These are phyloP conservation scores for Albatrellus ellisii DNA, from an alignment of 768 basidiomycete species.

Conservation along the genomic window DNA sequence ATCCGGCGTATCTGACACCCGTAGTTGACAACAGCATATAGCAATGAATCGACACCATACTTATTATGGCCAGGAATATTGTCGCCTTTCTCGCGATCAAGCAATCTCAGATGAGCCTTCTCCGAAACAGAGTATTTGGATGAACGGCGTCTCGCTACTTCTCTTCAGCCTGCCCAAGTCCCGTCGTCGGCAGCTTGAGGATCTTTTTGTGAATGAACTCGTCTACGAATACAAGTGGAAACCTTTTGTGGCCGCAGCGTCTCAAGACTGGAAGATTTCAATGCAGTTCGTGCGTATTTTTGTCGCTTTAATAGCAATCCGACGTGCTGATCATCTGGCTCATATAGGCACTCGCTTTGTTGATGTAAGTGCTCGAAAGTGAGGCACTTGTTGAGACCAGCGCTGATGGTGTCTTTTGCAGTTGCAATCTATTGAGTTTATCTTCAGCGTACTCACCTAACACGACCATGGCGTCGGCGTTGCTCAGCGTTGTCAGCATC, in stretches of 20 bases:
- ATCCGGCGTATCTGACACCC: background rate
- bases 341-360: background rate
- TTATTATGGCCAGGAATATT: background rate
- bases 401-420: background rate
- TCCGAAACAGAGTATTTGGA: background rate
- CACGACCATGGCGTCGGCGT: background rate
- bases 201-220: background rate
- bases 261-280: background rate
- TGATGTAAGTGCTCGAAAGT: conserved; percentile 1
- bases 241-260: background rate
- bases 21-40: background rate
- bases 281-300: background rate
- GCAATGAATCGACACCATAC: background rate
- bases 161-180: background rate
- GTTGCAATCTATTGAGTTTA: background rate
- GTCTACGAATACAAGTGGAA: background rate
- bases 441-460: background rate
- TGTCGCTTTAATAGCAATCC: background rate
- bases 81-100: background rate
- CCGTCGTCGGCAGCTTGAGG: background rate
- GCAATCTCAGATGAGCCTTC: background rate
- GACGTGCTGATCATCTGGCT: background rate
- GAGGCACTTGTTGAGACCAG: no score
- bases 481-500: background rate
- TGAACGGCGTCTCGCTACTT: background rate